Base-by-base conservation (phyloP, 2,329 filamentous ascomycete genomes). In the Colletotrichum shisoi region DNA sequence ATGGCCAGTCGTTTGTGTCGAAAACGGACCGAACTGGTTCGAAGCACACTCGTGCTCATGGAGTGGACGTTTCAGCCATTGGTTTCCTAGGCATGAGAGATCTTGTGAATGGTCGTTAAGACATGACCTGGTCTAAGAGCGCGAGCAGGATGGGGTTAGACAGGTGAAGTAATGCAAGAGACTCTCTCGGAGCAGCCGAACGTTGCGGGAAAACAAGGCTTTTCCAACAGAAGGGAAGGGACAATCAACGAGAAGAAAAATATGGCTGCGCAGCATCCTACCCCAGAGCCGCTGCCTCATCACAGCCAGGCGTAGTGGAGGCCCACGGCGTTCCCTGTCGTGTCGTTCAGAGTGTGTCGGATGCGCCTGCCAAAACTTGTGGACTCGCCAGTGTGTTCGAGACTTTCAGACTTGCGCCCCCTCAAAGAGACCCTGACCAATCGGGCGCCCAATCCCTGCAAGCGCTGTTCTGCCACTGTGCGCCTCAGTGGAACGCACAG, bases 351-450 rank as follows among this genome's bases (percentile, higher is more conserved):
- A 45, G 27, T 37, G 8, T 15, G 54, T 37, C 54, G 54, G 19
- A 45, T 57, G 17, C n/a, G 27, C n/a, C 39, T 21, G 49, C 34
- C 31, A n/a, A 19, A 17, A 39, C 19, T 37, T 53, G 31, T 44
- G 24, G 17, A 19, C 40, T 57, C 11, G 13, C 15, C 19, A 57
- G 48, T 31, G 9, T 17, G 42, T 27, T 57, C 17, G 24, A 56
- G 53, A n/a, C 24, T 40, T 34, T 8, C 11, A n/a, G 13, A 27
- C 46, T 9, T 49, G 3, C 21, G 31, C 31, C 21, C 31, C 46
- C 31, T 24, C 24, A 17, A 34, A 57, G 24, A 34, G 40, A 57
- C 19, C 54, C 54, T 27, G 54, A 34, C 54, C 54, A 57, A 45
- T 57, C 24, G 54, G 45, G 42, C 17, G 13, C 24, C 31, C 40